Evolutionary conservation across 169 alveolate species (phyloP), one percentile per base, ranked within the genome.

Genomic region (Babesia microti): DNA sequence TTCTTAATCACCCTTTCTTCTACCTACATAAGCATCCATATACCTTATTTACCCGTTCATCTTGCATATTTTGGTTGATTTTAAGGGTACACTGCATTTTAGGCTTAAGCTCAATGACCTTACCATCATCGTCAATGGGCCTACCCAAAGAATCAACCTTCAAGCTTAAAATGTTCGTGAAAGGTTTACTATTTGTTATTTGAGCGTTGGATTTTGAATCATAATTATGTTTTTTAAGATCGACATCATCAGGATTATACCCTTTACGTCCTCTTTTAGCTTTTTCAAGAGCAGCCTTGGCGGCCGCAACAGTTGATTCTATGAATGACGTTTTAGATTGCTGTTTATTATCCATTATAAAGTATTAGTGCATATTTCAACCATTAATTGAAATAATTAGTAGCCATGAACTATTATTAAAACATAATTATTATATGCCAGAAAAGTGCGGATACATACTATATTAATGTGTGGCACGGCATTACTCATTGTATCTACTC

Each of bases 71-170:
- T 35, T 60, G 71, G 60, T 76, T 76, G 29, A 76, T 66, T 67
- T 76, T 76, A 35, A 76, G 55, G 6, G 67, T 76, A 3, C 78
- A 65, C 35, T 65, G 76, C n/a, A 76, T 51, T 30, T 65, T 49
- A 6, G 86, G 86, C 27, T 53, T 56, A 24, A 55, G 67, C 55
- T 70, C 55, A 18, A 76, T 58, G 19, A 76, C 79, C 57, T 76
- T 76, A 19, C 86, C 86, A 14, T 66, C 55, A 19, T 69, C 82
- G 39, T 76, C 86, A 40, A 76, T 37, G 42, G 56, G 78, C 39
- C 82, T 43, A 9, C 86, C 86, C 26, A 70, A 60, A 26, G 68
- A 69, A 56, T 76, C 86, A 28, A 76, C 59, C 67, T 44, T 40
- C 40, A 76, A 61, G 18, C 56, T 52, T 34, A 41, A 53, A 18